Base-by-base conservation (phyloP, 495 filamentous ascomycete species). In the Xylaria venustula region DNA sequence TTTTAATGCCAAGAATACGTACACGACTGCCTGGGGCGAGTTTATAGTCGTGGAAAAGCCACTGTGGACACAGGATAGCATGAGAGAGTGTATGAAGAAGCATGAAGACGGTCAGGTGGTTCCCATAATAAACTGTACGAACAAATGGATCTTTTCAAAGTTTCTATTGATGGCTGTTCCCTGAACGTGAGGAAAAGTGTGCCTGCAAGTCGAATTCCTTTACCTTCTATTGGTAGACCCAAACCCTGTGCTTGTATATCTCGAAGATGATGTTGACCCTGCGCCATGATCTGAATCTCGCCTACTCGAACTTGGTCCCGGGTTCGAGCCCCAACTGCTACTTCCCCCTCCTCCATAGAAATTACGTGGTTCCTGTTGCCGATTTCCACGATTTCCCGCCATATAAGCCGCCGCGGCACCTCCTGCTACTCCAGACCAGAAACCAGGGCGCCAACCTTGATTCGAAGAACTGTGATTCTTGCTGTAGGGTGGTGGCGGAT, bases 161-260 rank as follows among this genome's bases (percentile, higher is more conserved):
- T 22, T 54, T 61, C 12, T 20, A 30, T 36, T 12, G 37, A 32
- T 44, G 48, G 7, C 37, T 42, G 17, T 6, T 44, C 37, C 17
- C 2, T 42, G n/a, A 14, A 17, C 7, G n/a, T 41, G 17, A 9
- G 26, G 30, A 52, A 4, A 22, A 22, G 22, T 45, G 14, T 45
- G 37, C 14, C 14, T 7, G 3, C 6, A 11, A 4, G 14, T 9
- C 14, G 14, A 40, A 7, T 41, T 5, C 34, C 44, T 41, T 64
- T 76, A 96, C 65, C 93, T 83, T 58, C 94, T 81, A 58, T 82
- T 85, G 0, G 92, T 96, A 12, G 90, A 91, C 7, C 94, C 94
- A 77, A 95, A 98, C 1, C 94, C 94, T 7, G 92, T 96, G 64
- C 88, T 92, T 60, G 90, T 83, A 64, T 90, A 83, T 58, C 86